Evolutionary conservation across 371 early-diverging fungal genomes (phyloP).

Genomic region (Fennellomyces sp.): DNA sequence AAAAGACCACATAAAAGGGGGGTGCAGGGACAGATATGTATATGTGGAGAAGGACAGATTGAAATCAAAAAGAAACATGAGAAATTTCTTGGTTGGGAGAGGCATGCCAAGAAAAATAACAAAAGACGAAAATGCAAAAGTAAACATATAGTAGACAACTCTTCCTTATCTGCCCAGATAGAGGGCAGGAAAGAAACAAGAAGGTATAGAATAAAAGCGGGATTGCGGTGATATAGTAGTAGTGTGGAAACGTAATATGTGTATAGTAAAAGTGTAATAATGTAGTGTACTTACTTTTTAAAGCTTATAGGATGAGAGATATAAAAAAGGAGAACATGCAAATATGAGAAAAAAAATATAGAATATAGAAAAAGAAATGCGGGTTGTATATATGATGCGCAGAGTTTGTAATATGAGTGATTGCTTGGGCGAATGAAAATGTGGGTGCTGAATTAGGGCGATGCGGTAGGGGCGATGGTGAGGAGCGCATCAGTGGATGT

Average conservation of each 20-base stretch:
- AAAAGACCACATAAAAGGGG: background rate
- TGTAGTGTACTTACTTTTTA: constrained; percentile 18
- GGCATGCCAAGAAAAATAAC: constrained; percentile 8
- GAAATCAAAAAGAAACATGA: constrained; percentile 10
- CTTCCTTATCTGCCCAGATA: background rate
- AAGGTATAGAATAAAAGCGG: background rate
- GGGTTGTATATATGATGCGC: constrained; percentile 4
- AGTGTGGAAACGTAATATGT: constrained; percentile 2
- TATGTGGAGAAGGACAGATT: constrained; percentile 1
- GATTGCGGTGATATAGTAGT: background rate
- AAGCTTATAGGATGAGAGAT: background rate
- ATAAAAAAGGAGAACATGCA: constrained; percentile 2
- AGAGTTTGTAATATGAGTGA: background rate
- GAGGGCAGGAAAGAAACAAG: background rate
- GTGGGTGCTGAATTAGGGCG: background rate
- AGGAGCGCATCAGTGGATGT: background rate
- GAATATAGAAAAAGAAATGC: constrained; percentile 5
- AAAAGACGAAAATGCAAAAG: constrained; percentile 7
- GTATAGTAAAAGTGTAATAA: background rate
- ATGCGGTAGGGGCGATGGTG: background rate
- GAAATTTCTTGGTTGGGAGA: background rate
- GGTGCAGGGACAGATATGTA: constrained; percentile 1
- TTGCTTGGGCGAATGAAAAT: background rate
- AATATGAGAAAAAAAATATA: background rate
- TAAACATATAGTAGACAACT: constrained; percentile 8